Conservation (phyloP, 768 basidiomycete species). For the Hemileccinum rubropunctum region DNA sequence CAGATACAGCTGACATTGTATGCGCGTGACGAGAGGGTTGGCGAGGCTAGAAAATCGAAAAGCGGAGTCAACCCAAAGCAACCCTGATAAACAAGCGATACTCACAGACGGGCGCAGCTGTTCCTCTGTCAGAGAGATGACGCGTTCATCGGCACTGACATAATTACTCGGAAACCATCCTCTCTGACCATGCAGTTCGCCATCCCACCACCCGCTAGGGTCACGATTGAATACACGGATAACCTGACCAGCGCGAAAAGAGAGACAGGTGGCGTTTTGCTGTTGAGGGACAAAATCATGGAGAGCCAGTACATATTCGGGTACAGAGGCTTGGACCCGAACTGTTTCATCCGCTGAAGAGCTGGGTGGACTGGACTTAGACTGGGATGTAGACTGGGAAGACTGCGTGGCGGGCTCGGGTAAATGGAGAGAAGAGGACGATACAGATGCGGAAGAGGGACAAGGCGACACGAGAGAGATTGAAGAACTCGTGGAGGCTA, state of each 20-base stretch:
- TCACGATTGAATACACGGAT: constrained; percentile 90
- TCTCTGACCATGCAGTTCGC: constrained; percentile 81
- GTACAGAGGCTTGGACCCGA: constrained; percentile 33
- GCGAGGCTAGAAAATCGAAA: constrained; percentile 23
- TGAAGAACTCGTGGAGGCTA: constrained; percentile 55
- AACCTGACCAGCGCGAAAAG: constrained; percentile 87
- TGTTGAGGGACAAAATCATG: constrained; percentile 83
- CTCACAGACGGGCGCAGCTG: constrained; percentile 48
- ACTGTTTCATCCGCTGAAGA: constrained; percentile 49
- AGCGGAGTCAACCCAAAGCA: background rate
- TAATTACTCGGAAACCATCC: constrained; percentile 99
- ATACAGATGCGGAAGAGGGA: constrained; percentile 49
- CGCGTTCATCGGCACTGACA: constrained; percentile 62
- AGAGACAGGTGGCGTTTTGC: constrained; percentile 74
- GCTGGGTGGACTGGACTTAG: constrained; percentile 37
- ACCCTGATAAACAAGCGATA: background rate
- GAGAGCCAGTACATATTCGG: constrained; percentile 86
- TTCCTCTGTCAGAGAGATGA: constrained; percentile 53
- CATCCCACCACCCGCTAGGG: constrained; percentile 97
- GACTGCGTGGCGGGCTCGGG: constrained; percentile 36
- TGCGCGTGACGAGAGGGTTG: constrained; percentile 45
- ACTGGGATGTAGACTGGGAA: constrained; percentile 7
- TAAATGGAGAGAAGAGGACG: constrained; percentile 47
- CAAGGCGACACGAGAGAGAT: constrained; percentile 54
- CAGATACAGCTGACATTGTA: constrained; percentile 49